Evolutionary conservation across 2,329 filamentous ascomycete genomes (phyloP), one percentile per base, ranked within the genome.

Genomic region (Salinomyces thailandicus): DNA sequence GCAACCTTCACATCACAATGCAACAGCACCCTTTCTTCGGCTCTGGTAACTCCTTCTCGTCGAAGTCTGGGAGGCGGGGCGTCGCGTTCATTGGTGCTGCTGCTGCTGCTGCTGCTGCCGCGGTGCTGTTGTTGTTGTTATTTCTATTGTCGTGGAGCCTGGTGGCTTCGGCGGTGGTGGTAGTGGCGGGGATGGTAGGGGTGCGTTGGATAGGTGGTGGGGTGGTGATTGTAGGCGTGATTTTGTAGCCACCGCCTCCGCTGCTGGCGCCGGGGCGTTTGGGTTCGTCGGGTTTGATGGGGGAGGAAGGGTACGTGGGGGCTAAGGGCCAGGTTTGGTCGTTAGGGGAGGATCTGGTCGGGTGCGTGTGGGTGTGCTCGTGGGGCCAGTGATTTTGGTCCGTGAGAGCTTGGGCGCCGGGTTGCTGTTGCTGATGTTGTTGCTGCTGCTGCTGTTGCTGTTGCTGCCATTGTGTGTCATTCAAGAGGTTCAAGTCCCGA

Each of bases 401-500:
- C 16, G 26, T 15, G 14, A 35, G 16, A 8, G 28, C 39, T 34
- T 17, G 32, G 28, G 38, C 19, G 31, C 30, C 35, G 67, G 2
- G 66, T 67, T 40, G 57, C 7, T 24, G 7, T n/a, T n/a, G n/a
- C n/a, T n/a, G n/a, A n/a, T n/a, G n/a, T n/a, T n/a, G 22, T 15
- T n/a, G 11, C 27, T 16, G 3, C 27, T 13, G 3, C 27, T 65
- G 22, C 62, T 51, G 11, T 26, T 33, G 26, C 20, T 18, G 31
- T 24, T 35, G 30, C 11, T 35, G 64, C 61, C 52, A 31, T 31
- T 82, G 74, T 33, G 82, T 74, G 24, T 65, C 55, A 48, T 83
- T 91, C 44, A 96, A 66, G 5, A 87, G 80, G 13, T 82, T 77
- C 63, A 95, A 91, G 41, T 93, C 80, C 44, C 77, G 83, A 62